These are phyloP conservation scores for Leishmania arabica DNA, from an alignment of 208 protist species.

Conservation along the genomic window DNA sequence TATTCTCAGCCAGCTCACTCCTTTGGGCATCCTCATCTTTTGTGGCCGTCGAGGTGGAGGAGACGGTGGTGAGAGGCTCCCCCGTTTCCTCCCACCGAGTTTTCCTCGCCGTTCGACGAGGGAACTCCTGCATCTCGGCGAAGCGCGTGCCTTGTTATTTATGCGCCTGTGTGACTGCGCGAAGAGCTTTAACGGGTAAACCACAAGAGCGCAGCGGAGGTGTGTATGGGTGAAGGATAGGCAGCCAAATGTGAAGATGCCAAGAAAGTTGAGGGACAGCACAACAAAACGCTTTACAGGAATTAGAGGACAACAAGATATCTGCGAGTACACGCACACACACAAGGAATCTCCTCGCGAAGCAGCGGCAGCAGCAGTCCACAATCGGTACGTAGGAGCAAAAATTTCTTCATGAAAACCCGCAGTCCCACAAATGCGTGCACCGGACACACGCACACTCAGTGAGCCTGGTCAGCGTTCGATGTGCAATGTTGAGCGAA, in stretches of 20 bases:
- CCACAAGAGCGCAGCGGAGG: too few species aligned
- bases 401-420: too few species aligned
- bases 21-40: neutral
- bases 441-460: neutral
- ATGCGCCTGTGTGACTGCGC: neutral
- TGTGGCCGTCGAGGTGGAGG: neutral
- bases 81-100: too few species aligned
- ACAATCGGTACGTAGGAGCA: neutral
- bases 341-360: neutral
- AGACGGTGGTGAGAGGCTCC: neutral
- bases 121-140: neutral
- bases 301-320: neutral
- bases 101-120: neutral
- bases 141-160: neutral
- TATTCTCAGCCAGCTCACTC: neutral
- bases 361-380: neutral
- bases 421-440: neutral
- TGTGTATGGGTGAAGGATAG: neutral
- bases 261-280: neutral
- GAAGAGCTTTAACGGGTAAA: neutral
- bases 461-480: neutral
- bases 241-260: neutral
- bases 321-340: neutral
- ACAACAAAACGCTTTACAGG: neutral
- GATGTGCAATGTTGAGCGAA: neutral